phyloP scores from a whole-genome alignment of 2,329 filamentous ascomycete genomes.

The Sporothrix variecibatus region DNA sequence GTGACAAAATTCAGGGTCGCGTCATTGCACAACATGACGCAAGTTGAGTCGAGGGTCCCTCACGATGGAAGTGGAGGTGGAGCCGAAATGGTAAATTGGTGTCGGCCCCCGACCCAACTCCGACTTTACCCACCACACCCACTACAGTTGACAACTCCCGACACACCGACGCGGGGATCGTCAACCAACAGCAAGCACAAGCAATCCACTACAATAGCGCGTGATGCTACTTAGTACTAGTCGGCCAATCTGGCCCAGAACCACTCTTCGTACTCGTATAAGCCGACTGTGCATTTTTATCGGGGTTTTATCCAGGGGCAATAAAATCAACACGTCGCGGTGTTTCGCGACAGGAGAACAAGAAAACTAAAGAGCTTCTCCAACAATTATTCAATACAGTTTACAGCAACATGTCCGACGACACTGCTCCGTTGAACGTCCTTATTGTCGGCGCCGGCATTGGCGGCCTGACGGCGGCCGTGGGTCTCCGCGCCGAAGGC shows the following conservation, averaged over 20 bases:
- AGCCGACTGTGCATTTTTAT: too few relatives aligned
- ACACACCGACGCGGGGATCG: too few relatives aligned
- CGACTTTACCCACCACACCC: too few relatives aligned
- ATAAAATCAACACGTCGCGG: too few relatives aligned
- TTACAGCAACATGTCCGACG: background rate
- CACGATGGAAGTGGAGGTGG: background rate
- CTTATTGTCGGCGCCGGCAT: conserved; percentile 4
- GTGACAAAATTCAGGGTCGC: background rate
- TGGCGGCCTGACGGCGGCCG: background rate
- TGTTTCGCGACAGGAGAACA: too few relatives aligned
- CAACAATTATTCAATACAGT: too few relatives aligned
- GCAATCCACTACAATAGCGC: background rate
- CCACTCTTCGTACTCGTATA: background rate
- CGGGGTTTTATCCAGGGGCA: background rate
- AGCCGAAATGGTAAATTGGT: background rate
- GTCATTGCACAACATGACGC: background rate
- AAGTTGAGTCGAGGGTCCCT: background rate
- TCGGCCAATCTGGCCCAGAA: background rate
- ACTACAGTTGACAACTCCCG: too few relatives aligned
- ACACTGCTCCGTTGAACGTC: background rate
- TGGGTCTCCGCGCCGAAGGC: background rate
- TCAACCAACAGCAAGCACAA: too few relatives aligned
- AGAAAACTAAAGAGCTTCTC: too few relatives aligned
- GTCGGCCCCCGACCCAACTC: background rate
- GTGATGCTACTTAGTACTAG: too few relatives aligned